A percentile compares a stretch with the other conserved stretches of the same genome.
phyloP scores from a whole-genome alignment of 2,329 filamentous ascomycete genomes.

The Neonectria magnoliae region DNA sequence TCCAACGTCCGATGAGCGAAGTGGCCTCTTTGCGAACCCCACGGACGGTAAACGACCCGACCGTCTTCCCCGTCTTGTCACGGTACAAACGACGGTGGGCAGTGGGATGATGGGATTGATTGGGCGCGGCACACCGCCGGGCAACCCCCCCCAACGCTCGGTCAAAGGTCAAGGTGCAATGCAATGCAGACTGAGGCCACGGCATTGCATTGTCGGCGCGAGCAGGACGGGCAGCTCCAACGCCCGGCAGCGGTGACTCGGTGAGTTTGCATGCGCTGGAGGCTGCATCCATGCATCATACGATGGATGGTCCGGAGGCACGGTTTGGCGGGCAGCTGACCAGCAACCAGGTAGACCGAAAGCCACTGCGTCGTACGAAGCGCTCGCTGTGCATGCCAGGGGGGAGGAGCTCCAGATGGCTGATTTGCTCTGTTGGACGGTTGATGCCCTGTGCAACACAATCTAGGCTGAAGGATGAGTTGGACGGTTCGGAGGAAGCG shows the following conservation, averaged over 20 bases:
- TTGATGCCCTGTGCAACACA: background rate
- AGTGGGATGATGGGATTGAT: constrained; percentile 32
- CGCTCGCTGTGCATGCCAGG: constrained; percentile 27
- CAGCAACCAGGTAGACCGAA: constrained; percentile 36
- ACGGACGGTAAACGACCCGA: background rate
- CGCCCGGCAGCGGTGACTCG: constrained; percentile 21
- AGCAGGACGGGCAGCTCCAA: constrained; percentile 10
- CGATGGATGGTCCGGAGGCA: constrained; percentile 25
- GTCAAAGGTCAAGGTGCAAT: constrained; percentile 29
- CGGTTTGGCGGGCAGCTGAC: constrained; percentile 33
- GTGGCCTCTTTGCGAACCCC: background rate
- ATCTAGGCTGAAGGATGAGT: constrained; percentile 12
- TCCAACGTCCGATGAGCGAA: constrained; percentile 9
- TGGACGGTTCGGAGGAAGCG: background rate
- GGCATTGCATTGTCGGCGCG: background rate
- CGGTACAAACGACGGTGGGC: constrained; percentile 22
- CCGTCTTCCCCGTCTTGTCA: background rate
- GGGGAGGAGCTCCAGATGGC: constrained; percentile 5
- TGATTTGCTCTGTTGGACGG: constrained; percentile 11
- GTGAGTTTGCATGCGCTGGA: constrained; percentile 24
- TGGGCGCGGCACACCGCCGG: constrained; percentile 34
- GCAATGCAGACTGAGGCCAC: constrained; percentile 6
- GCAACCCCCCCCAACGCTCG: background rate
- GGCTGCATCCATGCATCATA: constrained; percentile 37
- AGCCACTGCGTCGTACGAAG: constrained; percentile 39